Conservation (phyloP, 805 yeast genomes). For the Cyberlindnera petersonii region DNA sequence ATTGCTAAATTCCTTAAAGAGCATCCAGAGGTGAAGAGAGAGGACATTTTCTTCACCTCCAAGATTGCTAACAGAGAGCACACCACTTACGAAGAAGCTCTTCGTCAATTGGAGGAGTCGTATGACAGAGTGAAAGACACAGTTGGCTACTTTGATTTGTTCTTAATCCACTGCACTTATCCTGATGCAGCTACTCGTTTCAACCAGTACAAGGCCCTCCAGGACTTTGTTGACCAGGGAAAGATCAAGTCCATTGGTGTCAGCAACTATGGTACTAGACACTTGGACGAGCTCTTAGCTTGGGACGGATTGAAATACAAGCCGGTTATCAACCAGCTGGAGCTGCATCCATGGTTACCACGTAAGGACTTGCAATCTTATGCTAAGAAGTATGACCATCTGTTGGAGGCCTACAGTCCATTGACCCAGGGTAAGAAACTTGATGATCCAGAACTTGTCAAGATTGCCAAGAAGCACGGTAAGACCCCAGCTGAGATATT, state of each 20-base stretch:
- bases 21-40: slow-evolving; percentile 20
- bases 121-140: slow-evolving; percentile 42
- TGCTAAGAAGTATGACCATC: slow-evolving; percentile 20
- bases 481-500: slow-evolving; percentile 19
- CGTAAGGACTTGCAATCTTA: slow-evolving; percentile 23
- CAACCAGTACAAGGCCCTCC: slow-evolving; percentile 69
- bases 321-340: slow-evolving; percentile 74
- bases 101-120: slow-evolving; percentile 46
- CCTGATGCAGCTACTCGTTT: slow-evolving; percentile 45
- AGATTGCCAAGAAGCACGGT: slow-evolving; percentile 23
- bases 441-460: slow-evolving; percentile 21
- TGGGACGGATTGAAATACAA: slow-evolving; percentile 52
- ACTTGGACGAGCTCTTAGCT: slow-evolving; percentile 55
- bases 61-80: slow-evolving; percentile 18
- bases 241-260: slow-evolving; percentile 68
- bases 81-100: slow-evolving; percentile 11
- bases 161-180: slow-evolving; percentile 63
- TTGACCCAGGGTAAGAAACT: slow-evolving; percentile 23
- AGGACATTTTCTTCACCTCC: slow-evolving; percentile 24
- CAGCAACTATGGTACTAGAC: slow-evolving; percentile 66
- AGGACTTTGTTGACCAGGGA: slow-evolving; percentile 62
- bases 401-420: slow-evolving; percentile 25
- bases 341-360: slow-evolving; percentile 27
- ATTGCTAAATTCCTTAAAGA: slow-evolving; percentile 22
- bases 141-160: slow-evolving; percentile 64